phyloP scores from a whole-genome alignment of 352 stramenopile species.

The Globisporangium okanoganense region DNA sequence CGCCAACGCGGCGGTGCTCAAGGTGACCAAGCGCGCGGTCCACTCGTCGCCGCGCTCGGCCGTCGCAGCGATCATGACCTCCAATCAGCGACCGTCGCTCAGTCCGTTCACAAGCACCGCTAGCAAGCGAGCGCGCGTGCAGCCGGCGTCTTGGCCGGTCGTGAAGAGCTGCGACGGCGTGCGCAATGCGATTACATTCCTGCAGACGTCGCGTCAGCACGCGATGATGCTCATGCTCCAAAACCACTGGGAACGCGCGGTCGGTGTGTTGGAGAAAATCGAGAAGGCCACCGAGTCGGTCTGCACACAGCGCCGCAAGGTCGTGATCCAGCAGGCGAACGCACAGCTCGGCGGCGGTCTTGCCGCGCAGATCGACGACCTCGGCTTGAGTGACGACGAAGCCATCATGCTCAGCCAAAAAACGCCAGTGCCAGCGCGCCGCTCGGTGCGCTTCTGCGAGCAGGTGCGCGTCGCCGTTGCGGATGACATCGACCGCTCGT shows the following conservation, averaged over 20 bases:
- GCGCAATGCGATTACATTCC: conserved; percentile 58
- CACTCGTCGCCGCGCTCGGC: conserved; percentile 47
- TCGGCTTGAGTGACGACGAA: conserved; percentile 16
- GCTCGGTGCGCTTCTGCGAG: conserved; percentile 58
- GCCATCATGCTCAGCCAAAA: background rate
- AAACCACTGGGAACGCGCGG: conserved; percentile 75
- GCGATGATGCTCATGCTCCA: conserved; percentile 71
- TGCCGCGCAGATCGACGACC: conserved; percentile 30
- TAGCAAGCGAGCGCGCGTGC: background rate
- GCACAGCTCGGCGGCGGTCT: conserved; percentile 21
- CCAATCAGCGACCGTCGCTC: conserved; percentile 15
- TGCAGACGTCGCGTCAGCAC: conserved; percentile 67
- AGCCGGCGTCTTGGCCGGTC: conserved; percentile 26
- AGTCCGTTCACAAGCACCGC: background rate
- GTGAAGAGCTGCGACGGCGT: conserved; percentile 56
- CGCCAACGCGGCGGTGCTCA: conserved; percentile 28
- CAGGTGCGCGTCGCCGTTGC: conserved; percentile 44
- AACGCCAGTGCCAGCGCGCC: background rate
- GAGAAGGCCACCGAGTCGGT: conserved; percentile 72
- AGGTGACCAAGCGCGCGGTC: conserved; percentile 52
- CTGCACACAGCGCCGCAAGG: conserved; percentile 50
- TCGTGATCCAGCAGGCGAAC: conserved; percentile 65
- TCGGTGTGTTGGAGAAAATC: conserved; percentile 72
- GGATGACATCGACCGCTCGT: conserved; percentile 65
- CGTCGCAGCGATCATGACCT: conserved; percentile 11